These are phyloP conservation scores for Zostera marina DNA, from an alignment of 116 monocot species.

Conservation along the genomic window DNA sequence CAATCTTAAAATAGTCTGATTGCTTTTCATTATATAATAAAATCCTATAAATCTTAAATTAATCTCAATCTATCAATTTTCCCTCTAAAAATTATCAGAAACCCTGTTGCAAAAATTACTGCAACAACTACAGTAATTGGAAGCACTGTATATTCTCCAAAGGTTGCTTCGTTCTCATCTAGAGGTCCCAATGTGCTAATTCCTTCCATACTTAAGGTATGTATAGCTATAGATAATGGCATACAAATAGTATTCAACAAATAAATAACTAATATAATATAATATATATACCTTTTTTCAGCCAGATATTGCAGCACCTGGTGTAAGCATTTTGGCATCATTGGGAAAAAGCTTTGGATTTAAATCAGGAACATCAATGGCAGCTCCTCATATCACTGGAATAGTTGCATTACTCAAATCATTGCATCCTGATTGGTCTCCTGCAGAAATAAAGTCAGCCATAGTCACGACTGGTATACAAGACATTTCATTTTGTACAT, in stretches of 20 bases:
- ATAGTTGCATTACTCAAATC: constrained; percentile 37
- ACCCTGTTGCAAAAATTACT: constrained; percentile 15
- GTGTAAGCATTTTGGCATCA: constrained; percentile 57
- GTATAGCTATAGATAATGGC: too few relatives aligned
- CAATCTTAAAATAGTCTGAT: too few relatives aligned
- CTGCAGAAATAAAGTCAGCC: constrained; percentile 51
- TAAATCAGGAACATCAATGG: constrained; percentile 48
- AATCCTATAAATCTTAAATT: too few relatives aligned
- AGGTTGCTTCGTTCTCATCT: constrained; percentile 36
- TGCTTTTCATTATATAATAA: too few relatives aligned
- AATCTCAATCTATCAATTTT: not conserved
- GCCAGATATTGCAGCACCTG: constrained; percentile 70
- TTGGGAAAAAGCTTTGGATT: constrained; percentile 7
- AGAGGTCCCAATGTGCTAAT: constrained; percentile 25
- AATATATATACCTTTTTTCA: constrained; percentile 4
- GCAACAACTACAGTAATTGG: constrained; percentile 12
- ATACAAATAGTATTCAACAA: too few relatives aligned
- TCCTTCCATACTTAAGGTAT: constrained; percentile 31
- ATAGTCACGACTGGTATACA: constrained; percentile 38
- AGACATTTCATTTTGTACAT: too few relatives aligned
- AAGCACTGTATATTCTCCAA: constrained; percentile 16
- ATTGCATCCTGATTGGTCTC: constrained; percentile 48
- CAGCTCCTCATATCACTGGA: constrained; percentile 43
- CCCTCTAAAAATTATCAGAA: not conserved
- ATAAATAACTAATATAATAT: too few relatives aligned